phyloP scores from a whole-genome alignment of 192 early-diverging fungal species.

The Neocallimastix lanati region DNA sequence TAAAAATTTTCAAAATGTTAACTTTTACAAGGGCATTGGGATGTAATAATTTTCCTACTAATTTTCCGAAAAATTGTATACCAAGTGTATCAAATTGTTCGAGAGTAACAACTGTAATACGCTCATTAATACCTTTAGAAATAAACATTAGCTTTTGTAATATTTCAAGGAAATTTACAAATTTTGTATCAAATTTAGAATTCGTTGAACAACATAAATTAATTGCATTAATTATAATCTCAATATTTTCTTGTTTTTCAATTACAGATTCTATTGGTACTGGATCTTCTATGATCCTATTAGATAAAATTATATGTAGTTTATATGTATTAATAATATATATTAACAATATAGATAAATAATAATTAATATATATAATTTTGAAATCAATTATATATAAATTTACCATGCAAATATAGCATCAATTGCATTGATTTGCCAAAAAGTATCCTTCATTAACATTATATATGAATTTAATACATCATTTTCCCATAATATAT shows the following conservation, averaged over 20 bases:
- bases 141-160: background rate
- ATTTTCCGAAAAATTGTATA: background rate
- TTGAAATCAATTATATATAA: too few relatives aligned
- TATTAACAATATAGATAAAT: too few relatives aligned
- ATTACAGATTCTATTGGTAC: background rate
- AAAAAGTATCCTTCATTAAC: slow-evolving; percentile 29
- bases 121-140: background rate
- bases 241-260: background rate
- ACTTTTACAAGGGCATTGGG: background rate
- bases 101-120: background rate
- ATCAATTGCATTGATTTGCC: slow-evolving; percentile 40
- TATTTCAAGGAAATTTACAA: background rate
- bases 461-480: slow-evolving; percentile 20
- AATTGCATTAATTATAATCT: background rate
- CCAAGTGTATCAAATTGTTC: background rate
- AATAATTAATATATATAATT: too few relatives aligned
- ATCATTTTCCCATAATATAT: slow-evolving; percentile 23
- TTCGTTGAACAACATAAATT: background rate
- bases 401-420: slow-evolving; percentile 33
- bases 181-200: background rate
- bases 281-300: background rate
- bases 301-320: too few relatives aligned
- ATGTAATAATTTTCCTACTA: background rate
- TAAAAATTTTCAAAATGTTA: background rate
- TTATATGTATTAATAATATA: too few relatives aligned